Evolutionary conservation across 139 green algal species (phyloP), one percentile per base, ranked within the genome.

Genomic region (Micractinium conductrix): DNA sequence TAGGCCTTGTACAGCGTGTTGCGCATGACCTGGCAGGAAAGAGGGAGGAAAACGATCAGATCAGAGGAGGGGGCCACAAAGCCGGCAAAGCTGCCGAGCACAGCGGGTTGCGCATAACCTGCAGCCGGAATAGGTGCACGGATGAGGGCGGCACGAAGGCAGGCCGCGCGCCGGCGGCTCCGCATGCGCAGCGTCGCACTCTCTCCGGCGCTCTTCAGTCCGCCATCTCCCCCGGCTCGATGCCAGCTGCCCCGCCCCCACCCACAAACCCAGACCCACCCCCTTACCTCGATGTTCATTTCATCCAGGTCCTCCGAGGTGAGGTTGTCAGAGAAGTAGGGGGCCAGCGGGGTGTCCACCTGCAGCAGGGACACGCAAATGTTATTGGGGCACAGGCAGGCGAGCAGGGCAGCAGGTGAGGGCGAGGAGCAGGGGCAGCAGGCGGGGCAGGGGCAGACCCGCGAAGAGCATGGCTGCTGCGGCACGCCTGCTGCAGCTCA

Each of bases 1-100:
- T 99, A 99, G 0, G 96, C 95, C 89, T 99, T 99, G 95, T 99
- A 99, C 80, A 99, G 89, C 44, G 93, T 98, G 92, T 99, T 99
- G 75, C 95, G 87, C 93, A 99, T 96, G 85, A 98, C 96, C 90
- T 96, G 81, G n/a, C 26, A 17, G 28, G 45, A 35, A 17, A 44
- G 75, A 43, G 50, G 88, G 85, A 30, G 78, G 40, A 69, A 93
- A 22, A 28, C 7, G 48, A 30, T 1, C 4, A 24, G 72, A 5
- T 9, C 2, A 42, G 48, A 58, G 35, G 35, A 44, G 67, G 35
- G 67, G 67, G 33, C 67, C 24, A 16, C 7, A 7, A 4, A 30
- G 67, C 1, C 4, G 38, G 22, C 38, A 71, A n/a, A 8, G 63
- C 28, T 6, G 63, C n/a, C 58, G 21, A n/a, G 58, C 8, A 30